Base-by-base conservation (phyloP, 805 yeast species). In the Kodamaea hsintzibuensis region DNA sequence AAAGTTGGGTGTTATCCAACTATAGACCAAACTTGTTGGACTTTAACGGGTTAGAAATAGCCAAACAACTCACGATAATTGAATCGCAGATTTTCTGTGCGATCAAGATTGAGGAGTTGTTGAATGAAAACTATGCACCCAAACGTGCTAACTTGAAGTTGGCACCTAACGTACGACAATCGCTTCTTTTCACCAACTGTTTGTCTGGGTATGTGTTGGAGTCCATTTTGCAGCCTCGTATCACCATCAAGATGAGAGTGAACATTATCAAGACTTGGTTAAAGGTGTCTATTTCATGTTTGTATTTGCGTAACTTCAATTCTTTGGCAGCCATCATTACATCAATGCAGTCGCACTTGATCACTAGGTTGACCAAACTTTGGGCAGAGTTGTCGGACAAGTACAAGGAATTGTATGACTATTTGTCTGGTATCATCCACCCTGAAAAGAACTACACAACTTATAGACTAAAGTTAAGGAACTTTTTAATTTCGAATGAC, bases 301-400 rank as follows among this genome's bases (percentile, higher is more conserved):
- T 86, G 42, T 86, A 88, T 61, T 76, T 88, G 66, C 75, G 91
- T 55, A 89, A 89, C 65, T 88, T 84, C 72, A 89, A 89, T 64
- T 85, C 95, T 0, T 72, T 89, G 57, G 92, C 93, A 1, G 86
- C 93, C 1, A 86, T 89, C 46, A 82, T 89, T 73, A 87, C 91
- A 0, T 79, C 91, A 1, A 72, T 89, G 57, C 96, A 89, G 65
- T 85, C 87, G 50, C 89, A 86, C 64, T 77, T 86, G 42, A 72
- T 89, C 42, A 83, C 90, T 0, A 76, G 95, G 65, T 67, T 88
- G 50, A 67, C 75, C n/a, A 73, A 69, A 43, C 64, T 88, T 8
- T 87, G 92, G 92, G 71, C 67, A 1, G 79, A 73, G 0, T 65
- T 88, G 38, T 77, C 84, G 1, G 80, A 73, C 2, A 87, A 87